These are phyloP conservation scores for Penicillium expansum DNA, from an alignment of 2,329 filamentous ascomycete species.

Conservation along the genomic window DNA sequence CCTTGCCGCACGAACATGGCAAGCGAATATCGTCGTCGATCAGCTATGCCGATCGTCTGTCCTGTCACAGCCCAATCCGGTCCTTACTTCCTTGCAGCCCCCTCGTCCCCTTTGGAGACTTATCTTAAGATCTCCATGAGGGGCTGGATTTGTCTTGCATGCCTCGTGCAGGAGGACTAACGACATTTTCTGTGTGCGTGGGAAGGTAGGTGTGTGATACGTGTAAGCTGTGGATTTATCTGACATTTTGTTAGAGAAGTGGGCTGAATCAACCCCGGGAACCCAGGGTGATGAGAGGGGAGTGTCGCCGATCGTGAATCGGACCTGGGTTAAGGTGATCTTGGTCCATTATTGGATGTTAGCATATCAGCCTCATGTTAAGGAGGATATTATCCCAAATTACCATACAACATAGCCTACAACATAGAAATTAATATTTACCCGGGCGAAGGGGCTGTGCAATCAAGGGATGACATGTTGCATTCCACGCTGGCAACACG, in stretches of 20 bases:
- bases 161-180: constrained; percentile 7
- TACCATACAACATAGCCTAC: too few relatives aligned
- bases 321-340: neutral
- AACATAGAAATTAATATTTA: neutral
- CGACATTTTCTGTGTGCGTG: neutral
- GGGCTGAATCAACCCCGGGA: neutral
- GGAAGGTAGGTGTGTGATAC: neutral
- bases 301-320: neutral
- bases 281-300: neutral
- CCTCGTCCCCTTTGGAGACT: neutral
- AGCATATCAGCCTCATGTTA: neutral
- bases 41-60: constrained; percentile 2
- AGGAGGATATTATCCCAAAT: neutral
- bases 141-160: constrained; percentile 7
- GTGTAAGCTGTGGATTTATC: neutral
- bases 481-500: constrained; percentile 21
- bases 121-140: neutral
- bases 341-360: neutral
- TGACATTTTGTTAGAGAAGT: neutral
- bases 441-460: constrained; percentile 18
- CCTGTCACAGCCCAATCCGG: constrained; percentile 17
- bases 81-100: constrained; percentile 9
- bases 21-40: constrained; percentile 3
- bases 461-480: constrained; percentile 28
- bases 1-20: constrained; percentile 17